Conservation (phyloP, 371 early-diverging fungal species). For the Actinomucor elegans region DNA sequence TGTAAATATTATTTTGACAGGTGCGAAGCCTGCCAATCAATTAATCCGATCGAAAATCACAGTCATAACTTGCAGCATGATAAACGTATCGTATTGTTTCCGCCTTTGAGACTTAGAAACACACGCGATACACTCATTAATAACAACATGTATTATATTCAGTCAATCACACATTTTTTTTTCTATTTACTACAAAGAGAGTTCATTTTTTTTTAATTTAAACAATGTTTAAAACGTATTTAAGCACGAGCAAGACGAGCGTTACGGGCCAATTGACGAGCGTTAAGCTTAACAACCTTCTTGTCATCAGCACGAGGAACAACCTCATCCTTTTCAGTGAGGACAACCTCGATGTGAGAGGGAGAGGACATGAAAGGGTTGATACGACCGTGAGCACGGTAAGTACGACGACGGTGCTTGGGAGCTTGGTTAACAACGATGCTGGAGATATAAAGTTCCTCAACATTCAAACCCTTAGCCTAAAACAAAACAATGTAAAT, state of each 20-base stretch:
- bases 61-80: too few relatives aligned
- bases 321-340: conserved; percentile 81
- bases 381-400: conserved; percentile 97
- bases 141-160: too few relatives aligned
- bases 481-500: conserved; percentile 12
- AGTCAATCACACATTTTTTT: too few relatives aligned
- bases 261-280: conserved; percentile 58
- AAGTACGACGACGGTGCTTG: conserved; percentile 96
- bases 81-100: too few relatives aligned
- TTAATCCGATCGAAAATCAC: too few relatives aligned
- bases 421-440: conserved; percentile 98
- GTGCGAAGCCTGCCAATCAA: too few relatives aligned
- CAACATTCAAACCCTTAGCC: conserved; percentile 89
- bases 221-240: not conserved
- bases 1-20: too few relatives aligned
- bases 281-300: conserved; percentile 51
- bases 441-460: conserved; percentile 88
- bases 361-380: conserved; percentile 95
- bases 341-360: conserved; percentile 96
- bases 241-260: conserved; percentile 42
- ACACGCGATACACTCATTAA: too few relatives aligned
- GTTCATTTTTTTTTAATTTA: not conserved
- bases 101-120: too few relatives aligned
- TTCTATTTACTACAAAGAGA: too few relatives aligned
- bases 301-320: conserved; percentile 70